Evolutionary conservation across 192 early-diverging fungal genomes (phyloP).

Genomic region (Entomortierella chlamydospora): DNA sequence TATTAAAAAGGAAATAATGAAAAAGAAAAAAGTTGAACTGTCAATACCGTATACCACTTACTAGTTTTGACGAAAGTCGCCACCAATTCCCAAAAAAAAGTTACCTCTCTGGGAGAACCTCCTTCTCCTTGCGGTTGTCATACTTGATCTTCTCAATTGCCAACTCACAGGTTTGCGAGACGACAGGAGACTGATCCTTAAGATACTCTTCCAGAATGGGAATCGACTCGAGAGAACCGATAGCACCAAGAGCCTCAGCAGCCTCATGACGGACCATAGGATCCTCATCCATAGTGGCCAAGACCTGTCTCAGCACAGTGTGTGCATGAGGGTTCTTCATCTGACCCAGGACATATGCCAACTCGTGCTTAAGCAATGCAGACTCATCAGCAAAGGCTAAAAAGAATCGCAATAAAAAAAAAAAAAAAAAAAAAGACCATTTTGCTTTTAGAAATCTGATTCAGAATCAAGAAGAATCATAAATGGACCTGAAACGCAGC

Average conservation of each 20-base stretch:
- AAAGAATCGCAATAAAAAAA: neutral
- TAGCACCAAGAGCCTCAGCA: constrained; percentile 95
- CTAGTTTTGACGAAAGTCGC: neutral
- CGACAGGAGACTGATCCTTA: constrained; percentile 72
- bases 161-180: constrained; percentile 91
- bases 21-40: constrained; percentile 1
- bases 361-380: constrained; percentile 93
- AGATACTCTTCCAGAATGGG: constrained; percentile 81
- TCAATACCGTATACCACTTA: no score
- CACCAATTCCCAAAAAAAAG: neutral
- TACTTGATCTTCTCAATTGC: constrained; percentile 89
- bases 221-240: constrained; percentile 77
- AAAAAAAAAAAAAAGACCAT: neutral
- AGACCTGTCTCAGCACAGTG: constrained; percentile 70
- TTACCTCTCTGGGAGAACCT: constrained; percentile 55
- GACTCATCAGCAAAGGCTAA: constrained; percentile 83
- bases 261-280: constrained; percentile 99
- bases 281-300: constrained; percentile 77
- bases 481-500: no score
- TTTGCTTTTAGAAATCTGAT: no score
- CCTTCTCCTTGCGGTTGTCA: constrained; percentile 70
- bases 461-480: no score
- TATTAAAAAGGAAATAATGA: no score
- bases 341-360: constrained; percentile 97
- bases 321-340: constrained; percentile 88